Percentiles rank a stretch among this genome's conserved stretches.
phyloP scores from a whole-genome alignment of 768 basidiomycete species.

The Phanerochaete carnosa region DNA sequence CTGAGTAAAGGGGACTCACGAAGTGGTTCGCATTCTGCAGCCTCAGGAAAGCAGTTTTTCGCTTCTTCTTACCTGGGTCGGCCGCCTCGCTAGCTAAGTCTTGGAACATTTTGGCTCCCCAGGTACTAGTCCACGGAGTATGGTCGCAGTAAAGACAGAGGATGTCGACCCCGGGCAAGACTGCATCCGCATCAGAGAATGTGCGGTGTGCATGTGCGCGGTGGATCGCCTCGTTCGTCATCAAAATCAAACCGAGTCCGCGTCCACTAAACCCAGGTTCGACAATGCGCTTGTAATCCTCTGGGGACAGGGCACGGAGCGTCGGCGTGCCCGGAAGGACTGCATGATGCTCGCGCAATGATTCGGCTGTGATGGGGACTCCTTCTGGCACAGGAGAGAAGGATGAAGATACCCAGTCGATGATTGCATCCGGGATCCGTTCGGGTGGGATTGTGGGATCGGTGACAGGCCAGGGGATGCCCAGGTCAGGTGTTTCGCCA shows the following conservation, averaged over 20 bases:
- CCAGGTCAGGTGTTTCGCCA: neutral
- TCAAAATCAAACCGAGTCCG: too few relatives aligned
- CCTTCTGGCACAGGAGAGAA: neutral
- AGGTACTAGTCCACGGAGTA: neutral
- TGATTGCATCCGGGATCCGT: neutral
- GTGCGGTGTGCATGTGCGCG: slow-evolving; percentile 1
- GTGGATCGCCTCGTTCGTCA: neutral
- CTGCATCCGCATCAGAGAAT: slow-evolving; percentile 4
- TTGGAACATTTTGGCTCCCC: slow-evolving; percentile 5
- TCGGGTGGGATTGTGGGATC: neutral
- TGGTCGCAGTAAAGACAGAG: slow-evolving; percentile 12
- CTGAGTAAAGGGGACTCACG: slow-evolving; percentile 6
- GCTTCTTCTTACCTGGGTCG: neutral
- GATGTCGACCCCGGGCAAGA: slow-evolving; percentile 5
- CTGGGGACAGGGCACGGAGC: neutral
- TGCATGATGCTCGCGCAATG: neutral
- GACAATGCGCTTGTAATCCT: neutral
- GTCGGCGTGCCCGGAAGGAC: neutral
- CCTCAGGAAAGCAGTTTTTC: neutral
- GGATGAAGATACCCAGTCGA: neutral
- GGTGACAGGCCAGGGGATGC: neutral
- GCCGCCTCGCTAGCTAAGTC: neutral
- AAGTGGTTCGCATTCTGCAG: slow-evolving; percentile 16
- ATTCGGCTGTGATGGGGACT: neutral
- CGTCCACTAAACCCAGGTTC: neutral